Evolutionary conservation across 2,329 filamentous ascomycete species (phyloP).

Genomic region (Aureobasidium mangrovei): DNA sequence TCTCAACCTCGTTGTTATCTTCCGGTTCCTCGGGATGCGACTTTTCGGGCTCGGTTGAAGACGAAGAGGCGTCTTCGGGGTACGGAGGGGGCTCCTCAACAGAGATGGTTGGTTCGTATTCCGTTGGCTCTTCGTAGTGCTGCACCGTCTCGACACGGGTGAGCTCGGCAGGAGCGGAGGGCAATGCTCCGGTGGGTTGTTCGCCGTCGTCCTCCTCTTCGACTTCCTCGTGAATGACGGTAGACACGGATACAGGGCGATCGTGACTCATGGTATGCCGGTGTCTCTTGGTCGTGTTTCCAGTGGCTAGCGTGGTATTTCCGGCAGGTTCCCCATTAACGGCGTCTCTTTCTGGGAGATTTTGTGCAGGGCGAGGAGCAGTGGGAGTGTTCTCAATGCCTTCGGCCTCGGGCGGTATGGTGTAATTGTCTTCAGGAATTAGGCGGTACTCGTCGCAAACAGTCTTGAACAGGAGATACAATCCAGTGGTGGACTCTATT

Average conservation of each 20-base stretch:
- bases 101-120: background rate
- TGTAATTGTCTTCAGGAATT: conserved; percentile 90
- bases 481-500: conserved; percentile 78
- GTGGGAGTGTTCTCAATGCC: conserved; percentile 51
- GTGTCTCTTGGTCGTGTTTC: conserved; percentile 71
- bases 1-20: background rate
- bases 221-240: conserved; percentile 74
- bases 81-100: conserved; percentile 8
- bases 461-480: conserved; percentile 95
- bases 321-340: conserved; percentile 27
- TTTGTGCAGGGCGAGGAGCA: background rate
- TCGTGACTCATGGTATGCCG: conserved; percentile 67
- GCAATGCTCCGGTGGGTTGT: background rate
- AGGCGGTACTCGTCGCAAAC: conserved; percentile 89
- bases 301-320: conserved; percentile 43
- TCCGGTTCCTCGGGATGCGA: background rate
- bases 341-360: conserved; percentile 1
- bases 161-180: background rate
- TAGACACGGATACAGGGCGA: conserved; percentile 62
- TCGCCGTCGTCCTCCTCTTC: conserved; percentile 46
- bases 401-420: conserved; percentile 86
- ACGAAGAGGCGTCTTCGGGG: background rate
- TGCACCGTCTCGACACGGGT: conserved; percentile 4
- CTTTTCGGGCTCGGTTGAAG: conserved; percentile 24
- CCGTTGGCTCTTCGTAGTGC: background rate